These are phyloP conservation scores for Trichosporon inkin DNA, from an alignment of 1,284 basidiomycete species.

Conservation along the genomic window DNA sequence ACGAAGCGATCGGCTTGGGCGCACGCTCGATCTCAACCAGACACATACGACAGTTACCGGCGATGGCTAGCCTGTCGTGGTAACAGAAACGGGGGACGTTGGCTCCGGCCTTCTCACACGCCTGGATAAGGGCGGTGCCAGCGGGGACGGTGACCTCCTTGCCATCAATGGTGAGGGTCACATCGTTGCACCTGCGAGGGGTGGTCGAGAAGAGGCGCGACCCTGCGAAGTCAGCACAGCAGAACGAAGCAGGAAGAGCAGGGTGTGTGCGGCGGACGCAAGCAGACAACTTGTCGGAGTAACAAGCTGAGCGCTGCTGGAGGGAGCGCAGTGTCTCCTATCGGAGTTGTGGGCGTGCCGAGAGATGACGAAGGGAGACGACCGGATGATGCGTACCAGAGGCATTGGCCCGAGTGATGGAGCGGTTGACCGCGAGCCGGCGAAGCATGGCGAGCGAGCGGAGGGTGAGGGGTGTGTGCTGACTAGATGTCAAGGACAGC, in stretches of 20 bases:
- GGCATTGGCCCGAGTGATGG: slow-evolving; percentile 25
- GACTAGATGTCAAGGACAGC: slow-evolving; percentile 6
- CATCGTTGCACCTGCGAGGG: slow-evolving; percentile 61
- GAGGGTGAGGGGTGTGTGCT: background rate
- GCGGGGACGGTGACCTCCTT: slow-evolving; percentile 91
- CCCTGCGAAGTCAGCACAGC: slow-evolving; percentile 21
- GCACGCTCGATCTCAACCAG: slow-evolving; percentile 87
- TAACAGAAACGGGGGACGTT: slow-evolving; percentile 49
- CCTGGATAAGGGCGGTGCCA: slow-evolving; percentile 92
- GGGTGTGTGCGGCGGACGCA: background rate
- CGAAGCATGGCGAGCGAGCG: slow-evolving; percentile 24
- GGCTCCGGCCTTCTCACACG: slow-evolving; percentile 58
- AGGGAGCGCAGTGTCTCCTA: background rate
- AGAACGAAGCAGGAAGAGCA: background rate
- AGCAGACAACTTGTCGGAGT: background rate
- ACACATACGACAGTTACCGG: slow-evolving; percentile 97
- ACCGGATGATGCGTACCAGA: slow-evolving; percentile 10
- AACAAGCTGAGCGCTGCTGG: slow-evolving; percentile 1
- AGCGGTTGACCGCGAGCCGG: slow-evolving; percentile 30
- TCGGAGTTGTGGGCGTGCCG: background rate
- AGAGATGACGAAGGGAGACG: background rate
- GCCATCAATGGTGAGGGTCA: slow-evolving; percentile 85
- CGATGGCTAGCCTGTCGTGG: slow-evolving; percentile 68
- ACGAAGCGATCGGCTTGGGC: slow-evolving; percentile 74
- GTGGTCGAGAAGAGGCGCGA: slow-evolving; percentile 45